A percentile compares a stretch with the other conserved stretches of the same genome.
Conservation (phyloP, 139 green algal genomes). For the Klebsormidium nitens region DNA sequence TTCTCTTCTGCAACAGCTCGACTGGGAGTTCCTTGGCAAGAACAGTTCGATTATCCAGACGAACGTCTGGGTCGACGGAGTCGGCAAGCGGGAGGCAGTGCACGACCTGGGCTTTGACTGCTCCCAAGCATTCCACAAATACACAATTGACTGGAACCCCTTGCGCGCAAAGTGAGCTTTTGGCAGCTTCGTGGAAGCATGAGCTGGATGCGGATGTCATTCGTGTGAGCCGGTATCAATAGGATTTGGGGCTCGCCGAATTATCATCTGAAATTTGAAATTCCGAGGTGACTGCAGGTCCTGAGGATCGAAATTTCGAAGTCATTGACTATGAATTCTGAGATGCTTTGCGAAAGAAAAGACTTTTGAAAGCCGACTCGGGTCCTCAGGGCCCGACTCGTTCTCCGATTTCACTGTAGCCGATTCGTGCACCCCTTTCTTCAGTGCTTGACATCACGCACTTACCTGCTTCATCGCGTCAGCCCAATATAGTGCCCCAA, state of each 20-base stretch:
- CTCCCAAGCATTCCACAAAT: conserved; percentile 15
- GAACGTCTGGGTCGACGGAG: conserved; percentile 30
- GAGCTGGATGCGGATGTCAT: no score
- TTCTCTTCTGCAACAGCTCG: conserved; percentile 7
- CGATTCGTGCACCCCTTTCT: not conserved
- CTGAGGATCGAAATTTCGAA: no score
- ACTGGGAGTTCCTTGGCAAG: conserved; percentile 33
- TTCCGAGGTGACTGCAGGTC: no score
- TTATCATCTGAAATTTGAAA: no score
- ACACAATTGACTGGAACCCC: conserved; percentile 19
- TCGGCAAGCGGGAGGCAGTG: conserved; percentile 1
- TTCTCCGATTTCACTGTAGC: not conserved
- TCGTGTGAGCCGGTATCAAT: no score
- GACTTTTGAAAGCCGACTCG: no score
- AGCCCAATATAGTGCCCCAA: no score
- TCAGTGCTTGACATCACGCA: not conserved
- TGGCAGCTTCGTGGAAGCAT: no score
- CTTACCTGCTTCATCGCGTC: not conserved
- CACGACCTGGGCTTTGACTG: conserved; percentile 29
- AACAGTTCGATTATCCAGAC: conserved; percentile 21
- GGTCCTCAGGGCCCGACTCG: no score
- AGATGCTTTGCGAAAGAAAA: no score
- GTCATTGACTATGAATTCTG: no score
- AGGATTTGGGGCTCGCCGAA: no score
- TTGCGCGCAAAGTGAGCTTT: conserved; percentile 13